phyloP scores from a whole-genome alignment of 2,329 filamentous ascomycete species.

The Apiospora aurea region DNA sequence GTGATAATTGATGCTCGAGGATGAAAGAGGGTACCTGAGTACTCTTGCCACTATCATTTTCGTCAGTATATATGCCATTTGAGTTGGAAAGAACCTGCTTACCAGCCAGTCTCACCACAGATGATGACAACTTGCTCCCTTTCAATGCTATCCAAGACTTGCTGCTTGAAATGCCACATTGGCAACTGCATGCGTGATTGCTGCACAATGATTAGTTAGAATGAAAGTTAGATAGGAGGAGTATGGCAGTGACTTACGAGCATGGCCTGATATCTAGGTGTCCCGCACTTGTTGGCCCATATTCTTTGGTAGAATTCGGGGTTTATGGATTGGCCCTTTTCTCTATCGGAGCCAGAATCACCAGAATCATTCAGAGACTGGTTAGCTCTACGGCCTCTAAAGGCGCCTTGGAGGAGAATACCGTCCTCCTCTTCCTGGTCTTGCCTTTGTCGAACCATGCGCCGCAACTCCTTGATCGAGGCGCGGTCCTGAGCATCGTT shows the following conservation, averaged over 20 bases:
- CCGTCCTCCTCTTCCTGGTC: slow-evolving; percentile 76
- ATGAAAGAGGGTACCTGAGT: slow-evolving; percentile 97
- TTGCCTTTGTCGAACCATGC: slow-evolving; percentile 71
- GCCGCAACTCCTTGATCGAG: slow-evolving; percentile 71
- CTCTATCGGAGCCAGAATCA: slow-evolving; percentile 56
- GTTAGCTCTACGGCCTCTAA: slow-evolving; percentile 64
- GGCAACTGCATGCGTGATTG: slow-evolving; percentile 80
- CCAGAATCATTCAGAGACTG: slow-evolving; percentile 55
- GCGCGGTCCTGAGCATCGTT: slow-evolving; percentile 74
- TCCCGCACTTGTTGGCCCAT: slow-evolving; percentile 64
- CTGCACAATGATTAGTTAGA: slow-evolving; percentile 34
- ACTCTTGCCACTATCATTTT: slow-evolving; percentile 75
- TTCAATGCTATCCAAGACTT: slow-evolving; percentile 80
- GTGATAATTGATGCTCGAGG: slow-evolving; percentile 83
- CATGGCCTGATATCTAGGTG: slow-evolving; percentile 78
- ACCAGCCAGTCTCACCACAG: slow-evolving; percentile 94
- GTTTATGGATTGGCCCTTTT: slow-evolving; percentile 46
- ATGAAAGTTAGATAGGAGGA: neutral
- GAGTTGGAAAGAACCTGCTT: slow-evolving; percentile 33
- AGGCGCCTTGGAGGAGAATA: slow-evolving; percentile 79
- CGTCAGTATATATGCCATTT: slow-evolving; percentile 32
- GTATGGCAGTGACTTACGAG: slow-evolving; percentile 55
- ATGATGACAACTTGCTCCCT: slow-evolving; percentile 88
- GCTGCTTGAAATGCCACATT: slow-evolving; percentile 84
- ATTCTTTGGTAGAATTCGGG: slow-evolving; percentile 62